Evolutionary conservation across 2,329 filamentous ascomycete species (phyloP), one percentile per base, ranked within the genome.

Genomic region (Cercospora berteroae): DNA sequence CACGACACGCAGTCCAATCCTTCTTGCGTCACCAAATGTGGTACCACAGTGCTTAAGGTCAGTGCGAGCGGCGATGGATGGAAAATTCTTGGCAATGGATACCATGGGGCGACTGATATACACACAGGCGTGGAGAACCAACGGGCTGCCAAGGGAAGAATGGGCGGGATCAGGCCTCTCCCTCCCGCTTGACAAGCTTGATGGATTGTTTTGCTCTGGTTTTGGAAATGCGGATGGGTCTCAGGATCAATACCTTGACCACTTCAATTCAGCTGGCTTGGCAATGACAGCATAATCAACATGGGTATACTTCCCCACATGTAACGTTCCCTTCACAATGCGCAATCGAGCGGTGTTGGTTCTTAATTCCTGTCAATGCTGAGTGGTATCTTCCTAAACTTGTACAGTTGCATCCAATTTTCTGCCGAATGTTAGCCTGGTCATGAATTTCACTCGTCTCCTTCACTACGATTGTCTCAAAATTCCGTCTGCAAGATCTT

Each of bases 401-500:
- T 66, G 67, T 68, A 68, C 67, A 59, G 63, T 68, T 62, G 25
- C 36, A 50, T 55, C 67, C 33, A 60, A 36, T 56, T 56, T 39
- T 29, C 63, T 68, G 67, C 63, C 63, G 59, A 55, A 20, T 52
- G 29, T 57, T 20, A 36, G 55, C 33, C 25, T 18, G 20, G 20
- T 55, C 56, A 48, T n/a, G n/a, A 27, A 27, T 18, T 31, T 23
- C 20, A 25, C 18, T 29, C 16, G 13, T 39, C n/a, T 3, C 12
- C 16, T 20, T 13, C 9, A 56, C 0, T 36, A 33, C 23, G 9
- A 10, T 10, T 13, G 5, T 13, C 6, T 59, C 76, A 84, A 69
- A 80, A 84, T 74, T 89, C 85, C 60, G 80, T 80, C 64, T 80
- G 80, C 70, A 95, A 78, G 55, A 92, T 80, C 83, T 90, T 91